A percentile compares a stretch with the other conserved stretches of the same genome.
Evolutionary conservation across 805 yeast genomes (phyloP).

Genomic region (Ogataea zsoltii): DNA sequence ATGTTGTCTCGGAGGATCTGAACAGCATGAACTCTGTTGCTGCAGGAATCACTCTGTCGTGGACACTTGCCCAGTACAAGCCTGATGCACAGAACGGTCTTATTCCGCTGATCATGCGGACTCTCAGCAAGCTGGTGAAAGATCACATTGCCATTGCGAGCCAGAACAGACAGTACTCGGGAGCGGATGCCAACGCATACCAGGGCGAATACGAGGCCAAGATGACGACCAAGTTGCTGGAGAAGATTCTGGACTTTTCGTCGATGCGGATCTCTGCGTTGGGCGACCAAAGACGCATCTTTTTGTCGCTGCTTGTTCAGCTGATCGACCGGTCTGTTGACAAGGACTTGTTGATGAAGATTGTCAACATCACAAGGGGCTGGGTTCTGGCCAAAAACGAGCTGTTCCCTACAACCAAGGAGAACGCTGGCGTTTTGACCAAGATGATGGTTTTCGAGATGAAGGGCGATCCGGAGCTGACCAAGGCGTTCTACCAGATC

Average conservation of each 20-base stretch:
- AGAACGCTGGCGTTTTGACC: slow-evolving; percentile 88
- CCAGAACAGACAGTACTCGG: slow-evolving; percentile 36
- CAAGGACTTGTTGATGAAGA: slow-evolving; percentile 67
- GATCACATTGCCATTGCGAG: slow-evolving; percentile 76
- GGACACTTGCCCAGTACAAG: slow-evolving; percentile 75
- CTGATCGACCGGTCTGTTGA: slow-evolving; percentile 87
- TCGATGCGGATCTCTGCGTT: slow-evolving; percentile 80
- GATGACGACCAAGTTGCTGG: slow-evolving; percentile 74
- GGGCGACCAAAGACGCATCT: slow-evolving; percentile 92
- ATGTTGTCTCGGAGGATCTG: slow-evolving; percentile 79
- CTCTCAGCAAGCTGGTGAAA: slow-evolving; percentile 84
- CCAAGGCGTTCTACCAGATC: slow-evolving; percentile 80
- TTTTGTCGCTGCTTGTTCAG: slow-evolving; percentile 82
- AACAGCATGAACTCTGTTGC: slow-evolving; percentile 70
- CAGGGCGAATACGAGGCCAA: slow-evolving; percentile 68
- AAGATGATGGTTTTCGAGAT: slow-evolving; percentile 93
- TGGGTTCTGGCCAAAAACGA: slow-evolving; percentile 90
- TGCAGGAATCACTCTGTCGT: slow-evolving; percentile 81
- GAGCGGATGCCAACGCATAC: slow-evolving; percentile 19
- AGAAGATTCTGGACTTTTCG: slow-evolving; percentile 73
- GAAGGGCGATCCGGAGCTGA: slow-evolving; percentile 77
- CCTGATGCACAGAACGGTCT: slow-evolving; percentile 76
- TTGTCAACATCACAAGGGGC: slow-evolving; percentile 72
- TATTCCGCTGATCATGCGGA: slow-evolving; percentile 76
- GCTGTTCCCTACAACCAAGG: slow-evolving; percentile 91